Evolutionary conservation across 768 basidiomycete genomes (phyloP), one percentile per base, ranked within the genome.

Genomic region (Antrodiella citrinella): DNA sequence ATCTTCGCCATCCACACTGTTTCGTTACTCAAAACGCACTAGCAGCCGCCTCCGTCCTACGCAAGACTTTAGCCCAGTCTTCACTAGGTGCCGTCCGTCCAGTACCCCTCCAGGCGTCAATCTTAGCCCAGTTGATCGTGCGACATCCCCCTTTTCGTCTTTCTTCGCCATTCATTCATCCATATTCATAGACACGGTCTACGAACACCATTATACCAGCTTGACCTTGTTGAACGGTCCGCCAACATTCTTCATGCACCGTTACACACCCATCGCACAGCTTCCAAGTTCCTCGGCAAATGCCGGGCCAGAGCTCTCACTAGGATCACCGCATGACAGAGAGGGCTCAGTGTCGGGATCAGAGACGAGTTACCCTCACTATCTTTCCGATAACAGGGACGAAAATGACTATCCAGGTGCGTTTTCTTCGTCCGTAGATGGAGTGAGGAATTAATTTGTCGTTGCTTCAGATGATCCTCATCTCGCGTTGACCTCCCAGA

Each of bases 401-500:
- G 62, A 60, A 4, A 19, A 46, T 18, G 51, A 56, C 23, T 39
- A 49, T 0, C 50, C 54, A 30, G 60, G 58, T 59, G 35, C 49
- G 60, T 41, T 21, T 38, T 2, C 43, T 13, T n/a, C 4, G 26
- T n/a, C n/a, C n/a, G 12, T 25, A 19, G 19, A 1, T 26, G 49
- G n/a, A 12, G n/a, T n/a, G n/a, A n/a, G 38, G 38, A 44, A 13
- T n/a, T 43, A 13, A 2, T 23, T 10, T 26, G 48, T 54, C 54
- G 44, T 49, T 58, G 45, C 18, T 22, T 2, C 52, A 71, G 72
- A 71, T 41, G 73, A 75, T 55, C 55, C 66, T 21, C 67, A 72
- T 54, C 54, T 61, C 44, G 69, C 82, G 2, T 66, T 90, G 62
- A 91, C 82, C 18, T 79, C 78, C 3, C 89, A 91, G 66, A 82